Evolutionary conservation across 192 early-diverging fungal species (phyloP), one percentile per base, ranked within the genome.

Genomic region (Entomortierella chlamydospora): DNA sequence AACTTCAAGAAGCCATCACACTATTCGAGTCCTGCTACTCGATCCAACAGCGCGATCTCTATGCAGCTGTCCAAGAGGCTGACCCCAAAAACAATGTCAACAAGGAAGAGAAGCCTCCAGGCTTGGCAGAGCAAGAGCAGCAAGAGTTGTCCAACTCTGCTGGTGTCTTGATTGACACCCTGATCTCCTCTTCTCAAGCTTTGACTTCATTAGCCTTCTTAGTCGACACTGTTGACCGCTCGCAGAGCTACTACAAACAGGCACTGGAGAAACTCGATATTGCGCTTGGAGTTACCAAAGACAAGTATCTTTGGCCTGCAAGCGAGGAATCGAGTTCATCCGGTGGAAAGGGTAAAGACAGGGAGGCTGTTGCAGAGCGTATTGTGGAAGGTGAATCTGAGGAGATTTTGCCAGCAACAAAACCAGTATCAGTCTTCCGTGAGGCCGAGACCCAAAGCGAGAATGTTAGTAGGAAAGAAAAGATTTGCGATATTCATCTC

Each of bases 141-240:
- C 22, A 80, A 37, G 72, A 80, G 9, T 31, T 82, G n/a, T 72
- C 87, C 30, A 78, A 70, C 23, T 83, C 84, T 22, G 71, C 79
- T 13, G 73, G 73, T 1, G 77, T 83, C 15, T 55, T 89, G 28
- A 84, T 89, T 28, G 87, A 89, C 22, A 89, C 87, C 0, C 66
- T 89, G 33, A 68, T 85, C 42, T 82, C 87, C 0, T 81, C 81
- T 17, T 82, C 84, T 4, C 77, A 86, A 52, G 81, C 87, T 5
- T 66, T 87, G 70, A 78, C 84, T 5, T 84, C 82, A 1, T 68
- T 87, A 68, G 87, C 83, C 6, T 85, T 83, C 28, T 77, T 89
- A 68, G 66, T 87, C 47, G 84, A 82, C 2, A 68, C 69, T 28
- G 71, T 73, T 26, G 81, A 80, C 4, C 72, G 64, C 10, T 80